phyloP scores from a whole-genome alignment of 1,139 yeast species.

The Diutina ranongensis region DNA sequence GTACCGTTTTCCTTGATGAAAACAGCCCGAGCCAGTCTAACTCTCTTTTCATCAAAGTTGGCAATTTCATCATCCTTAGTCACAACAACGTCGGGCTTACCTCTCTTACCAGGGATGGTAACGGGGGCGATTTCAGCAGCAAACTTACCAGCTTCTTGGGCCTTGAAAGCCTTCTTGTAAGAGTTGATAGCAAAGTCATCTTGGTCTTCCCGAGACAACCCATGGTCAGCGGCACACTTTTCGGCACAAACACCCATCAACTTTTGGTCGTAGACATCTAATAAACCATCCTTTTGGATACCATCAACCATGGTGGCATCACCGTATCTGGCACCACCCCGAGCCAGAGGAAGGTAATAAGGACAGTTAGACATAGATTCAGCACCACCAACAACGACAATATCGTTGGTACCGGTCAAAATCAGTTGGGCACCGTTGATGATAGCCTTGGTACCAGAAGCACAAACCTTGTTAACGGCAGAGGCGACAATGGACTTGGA shows the following conservation, averaged over 20 bases:
- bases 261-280: constrained; percentile 74
- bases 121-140: constrained; percentile 72
- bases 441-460: constrained; percentile 89
- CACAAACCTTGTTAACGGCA: constrained; percentile 93
- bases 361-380: constrained; percentile 97
- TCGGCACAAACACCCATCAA: constrained; percentile 98
- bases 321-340: constrained; percentile 86
- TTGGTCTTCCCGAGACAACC: constrained; percentile 55
- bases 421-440: constrained; percentile 87
- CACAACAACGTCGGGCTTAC: constrained; percentile 75
- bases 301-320: constrained; percentile 74
- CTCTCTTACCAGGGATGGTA: constrained; percentile 81
- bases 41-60: constrained; percentile 65
- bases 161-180: constrained; percentile 69
- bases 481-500: constrained; percentile 71
- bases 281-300: constrained; percentile 79
- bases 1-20: constrained; percentile 90
- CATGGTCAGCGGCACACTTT: constrained; percentile 75
- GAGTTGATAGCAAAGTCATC: constrained; percentile 61
- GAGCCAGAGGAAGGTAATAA: constrained; percentile 77
- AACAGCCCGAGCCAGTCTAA: constrained; percentile 79
- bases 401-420: constrained; percentile 79
- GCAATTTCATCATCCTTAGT: constrained; percentile 61
- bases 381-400: constrained; percentile 94
- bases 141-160: constrained; percentile 73